phyloP scores from a whole-genome alignment of 1,139 yeast genomes.

The Saccharomyces uvarum region DNA sequence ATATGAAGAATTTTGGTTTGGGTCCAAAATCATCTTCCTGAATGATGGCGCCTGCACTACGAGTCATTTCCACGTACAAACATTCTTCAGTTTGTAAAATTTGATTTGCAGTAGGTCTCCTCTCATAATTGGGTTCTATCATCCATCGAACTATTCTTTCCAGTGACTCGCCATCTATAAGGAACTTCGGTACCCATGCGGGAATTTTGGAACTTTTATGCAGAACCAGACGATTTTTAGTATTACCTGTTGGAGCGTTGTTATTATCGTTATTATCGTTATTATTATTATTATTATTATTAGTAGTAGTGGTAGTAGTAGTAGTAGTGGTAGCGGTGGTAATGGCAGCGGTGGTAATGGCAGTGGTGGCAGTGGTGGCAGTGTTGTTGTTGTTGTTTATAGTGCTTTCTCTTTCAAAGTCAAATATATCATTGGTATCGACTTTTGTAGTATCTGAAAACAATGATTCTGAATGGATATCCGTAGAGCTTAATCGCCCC shows the following conservation, averaged over 20 bases:
- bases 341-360: neutral
- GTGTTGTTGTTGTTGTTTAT: neutral
- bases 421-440: conserved; percentile 22
- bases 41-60: conserved; percentile 91
- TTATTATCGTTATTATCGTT: neutral
- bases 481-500: conserved; percentile 73
- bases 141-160: conserved; percentile 80
- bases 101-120: conserved; percentile 70
- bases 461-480: conserved; percentile 35
- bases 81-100: conserved; percentile 67
- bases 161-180: conserved; percentile 65
- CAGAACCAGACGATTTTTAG: neutral
- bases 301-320: neutral
- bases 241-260: neutral
- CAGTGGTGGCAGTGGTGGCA: neutral
- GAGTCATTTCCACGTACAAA: conserved; percentile 65
- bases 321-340: neutral
- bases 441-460: conserved; percentile 25
- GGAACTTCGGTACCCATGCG: conserved; percentile 77
- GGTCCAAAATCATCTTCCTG: conserved; percentile 98
- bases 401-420: conserved; percentile 13
- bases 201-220: conserved; percentile 38
- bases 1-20: conserved; percentile 36
- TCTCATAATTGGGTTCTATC: conserved; percentile 80
- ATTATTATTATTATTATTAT: conserved; percentile 2